A percentile compares a stretch with the other conserved stretches of the same genome.
Evolutionary conservation across 306 rosid species (phyloP).

Genomic region (Rosa rugosa): DNA sequence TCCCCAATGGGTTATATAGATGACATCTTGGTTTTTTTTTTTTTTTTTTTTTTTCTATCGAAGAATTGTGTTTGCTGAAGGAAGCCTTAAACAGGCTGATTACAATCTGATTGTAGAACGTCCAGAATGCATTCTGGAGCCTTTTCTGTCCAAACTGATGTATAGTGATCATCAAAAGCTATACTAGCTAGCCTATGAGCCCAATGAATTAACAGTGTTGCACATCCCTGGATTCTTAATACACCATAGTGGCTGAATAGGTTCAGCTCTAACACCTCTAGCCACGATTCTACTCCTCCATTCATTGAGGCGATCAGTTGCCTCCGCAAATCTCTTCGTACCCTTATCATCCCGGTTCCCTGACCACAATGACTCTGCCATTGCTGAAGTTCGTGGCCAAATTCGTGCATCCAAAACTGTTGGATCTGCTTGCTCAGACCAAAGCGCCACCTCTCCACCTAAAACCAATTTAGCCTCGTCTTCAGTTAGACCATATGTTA

Average conservation of each 20-base stretch:
- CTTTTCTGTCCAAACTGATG: too few species aligned
- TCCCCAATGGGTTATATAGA: too few species aligned
- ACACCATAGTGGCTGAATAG: conserved; percentile 94
- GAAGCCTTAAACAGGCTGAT: too few species aligned
- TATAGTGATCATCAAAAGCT: too few species aligned
- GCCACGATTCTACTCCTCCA: conserved; percentile 78
- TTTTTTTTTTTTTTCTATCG: too few species aligned
- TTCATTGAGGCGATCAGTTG: conserved; percentile 76
- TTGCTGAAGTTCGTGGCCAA: conserved; percentile 85
- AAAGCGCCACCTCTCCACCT: conserved; percentile 91
- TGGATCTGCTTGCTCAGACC: conserved; percentile 84
- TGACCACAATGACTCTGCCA: conserved; percentile 84
- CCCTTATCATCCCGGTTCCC: conserved; percentile 69
- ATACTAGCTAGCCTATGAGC: too few species aligned
- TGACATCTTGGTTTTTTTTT: too few species aligned
- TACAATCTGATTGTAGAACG: too few species aligned
- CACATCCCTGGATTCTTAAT: conserved; percentile 84
- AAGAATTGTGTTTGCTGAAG: too few species aligned
- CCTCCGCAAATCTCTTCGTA: conserved; percentile 62
- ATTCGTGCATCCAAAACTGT: conserved; percentile 67
- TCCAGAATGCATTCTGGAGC: too few species aligned
- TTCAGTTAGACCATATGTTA: conserved; percentile 56
- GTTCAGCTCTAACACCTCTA: conserved; percentile 84
- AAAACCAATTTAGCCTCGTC: conserved; percentile 73
- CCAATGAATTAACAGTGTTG: conserved; percentile 33